These are phyloP conservation scores for Passiflora organensis DNA, from an alignment of 345 rosid genomes.

Conservation along the genomic window DNA sequence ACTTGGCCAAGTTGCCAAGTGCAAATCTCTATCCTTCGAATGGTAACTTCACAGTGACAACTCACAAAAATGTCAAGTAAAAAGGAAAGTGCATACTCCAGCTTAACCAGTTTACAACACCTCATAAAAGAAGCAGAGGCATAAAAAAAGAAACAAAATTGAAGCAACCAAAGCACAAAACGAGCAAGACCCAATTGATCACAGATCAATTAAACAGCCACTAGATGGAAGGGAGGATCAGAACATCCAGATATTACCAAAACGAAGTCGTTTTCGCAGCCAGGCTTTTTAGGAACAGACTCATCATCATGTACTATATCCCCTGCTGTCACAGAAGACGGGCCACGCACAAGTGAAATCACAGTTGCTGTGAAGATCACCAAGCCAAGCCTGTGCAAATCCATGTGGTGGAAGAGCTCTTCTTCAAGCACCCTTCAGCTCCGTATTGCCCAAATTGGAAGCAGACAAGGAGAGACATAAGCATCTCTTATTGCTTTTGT, in stretches of 20 bases:
- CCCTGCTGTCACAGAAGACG: conserved; percentile 56
- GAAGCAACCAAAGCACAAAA: conserved; percentile 8
- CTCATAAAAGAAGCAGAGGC: not conserved
- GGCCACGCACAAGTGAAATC: conserved; percentile 42
- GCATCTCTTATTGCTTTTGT: not conserved
- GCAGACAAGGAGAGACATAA: not conserved
- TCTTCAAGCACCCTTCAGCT: not conserved
- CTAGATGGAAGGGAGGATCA: conserved; percentile 5
- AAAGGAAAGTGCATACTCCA: too few species aligned
- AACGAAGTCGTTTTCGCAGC: conserved; percentile 96
- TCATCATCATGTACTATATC: conserved; percentile 93
- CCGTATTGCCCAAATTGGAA: not conserved
- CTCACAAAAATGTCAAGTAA: too few species aligned
- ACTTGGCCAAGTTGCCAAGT: too few species aligned
- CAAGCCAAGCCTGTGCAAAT: conserved; percentile 38
- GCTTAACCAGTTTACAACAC: too few species aligned
- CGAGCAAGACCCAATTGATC: conserved; percentile 14
- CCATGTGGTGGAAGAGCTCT: conserved; percentile 38
- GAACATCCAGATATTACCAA: conserved; percentile 45
- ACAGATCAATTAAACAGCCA: conserved; percentile 22
- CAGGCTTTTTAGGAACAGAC: conserved; percentile 89
- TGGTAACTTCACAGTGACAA: too few species aligned
- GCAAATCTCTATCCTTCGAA: too few species aligned
- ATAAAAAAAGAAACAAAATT: conserved; percentile 5
- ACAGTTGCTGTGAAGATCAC: conserved; percentile 33